A percentile compares a stretch with the other conserved stretches of the same genome.
These are phyloP conservation scores for Syncephalastrum contaminatum DNA, from an alignment of 371 early-diverging fungal species.

Conservation along the genomic window DNA sequence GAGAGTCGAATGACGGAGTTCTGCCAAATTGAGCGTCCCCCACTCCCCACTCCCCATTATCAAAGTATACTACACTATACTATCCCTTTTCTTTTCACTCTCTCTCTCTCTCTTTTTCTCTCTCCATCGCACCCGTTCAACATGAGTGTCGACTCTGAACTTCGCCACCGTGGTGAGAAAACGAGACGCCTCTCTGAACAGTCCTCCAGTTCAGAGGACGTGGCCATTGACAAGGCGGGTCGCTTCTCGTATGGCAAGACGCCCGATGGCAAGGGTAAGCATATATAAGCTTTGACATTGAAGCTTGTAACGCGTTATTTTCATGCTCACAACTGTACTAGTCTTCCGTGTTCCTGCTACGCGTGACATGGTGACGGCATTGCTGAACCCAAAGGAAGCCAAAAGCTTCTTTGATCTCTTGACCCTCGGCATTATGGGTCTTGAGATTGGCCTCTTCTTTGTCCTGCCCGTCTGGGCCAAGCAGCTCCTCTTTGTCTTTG, in stretches of 20 bases:
- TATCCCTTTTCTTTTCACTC: neutral
- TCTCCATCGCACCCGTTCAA: neutral
- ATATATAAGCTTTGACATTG: too few species aligned
- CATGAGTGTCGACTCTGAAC: slow-evolving; percentile 23
- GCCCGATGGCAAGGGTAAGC: slow-evolving; percentile 57
- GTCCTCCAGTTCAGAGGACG: slow-evolving; percentile 9
- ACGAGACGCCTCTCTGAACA: slow-evolving; percentile 12
- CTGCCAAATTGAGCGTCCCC: too few species aligned
- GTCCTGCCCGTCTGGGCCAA: slow-evolving; percentile 49
- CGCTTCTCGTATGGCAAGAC: slow-evolving; percentile 58
- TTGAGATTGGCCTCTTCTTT: slow-evolving; percentile 68
- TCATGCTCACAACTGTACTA: neutral
- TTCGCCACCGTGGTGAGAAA: slow-evolving; percentile 25
- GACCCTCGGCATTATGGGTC: slow-evolving; percentile 66
- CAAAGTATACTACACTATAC: too few species aligned
- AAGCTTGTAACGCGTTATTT: too few species aligned
- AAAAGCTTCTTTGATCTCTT: slow-evolving; percentile 77
- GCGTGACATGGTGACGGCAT: slow-evolving; percentile 69
- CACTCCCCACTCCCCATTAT: too few species aligned
- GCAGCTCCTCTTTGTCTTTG: slow-evolving; percentile 58
- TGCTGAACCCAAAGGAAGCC: slow-evolving; percentile 62
- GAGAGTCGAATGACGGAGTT: too few species aligned
- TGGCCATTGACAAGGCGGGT: slow-evolving; percentile 24
- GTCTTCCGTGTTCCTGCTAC: slow-evolving; percentile 73
- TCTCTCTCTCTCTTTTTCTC: neutral